Percentiles rank a stretch among this genome's conserved stretches.
Evolutionary conservation across 2,329 filamentous ascomycete species (phyloP).

Genomic region (Ambrosiella xylebori): DNA sequence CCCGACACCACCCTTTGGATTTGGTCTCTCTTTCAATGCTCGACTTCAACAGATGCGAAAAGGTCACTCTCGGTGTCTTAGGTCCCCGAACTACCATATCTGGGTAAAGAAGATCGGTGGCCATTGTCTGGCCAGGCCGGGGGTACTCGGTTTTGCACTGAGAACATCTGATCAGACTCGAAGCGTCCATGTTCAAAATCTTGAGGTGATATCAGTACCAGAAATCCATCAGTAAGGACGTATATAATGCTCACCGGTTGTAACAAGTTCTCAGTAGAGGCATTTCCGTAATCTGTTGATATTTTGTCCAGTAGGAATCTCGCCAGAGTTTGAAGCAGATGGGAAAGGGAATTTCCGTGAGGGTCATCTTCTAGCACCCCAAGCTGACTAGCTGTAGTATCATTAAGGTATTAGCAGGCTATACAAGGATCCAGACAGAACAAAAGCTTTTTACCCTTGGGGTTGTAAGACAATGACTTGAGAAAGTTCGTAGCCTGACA

Average conservation of each 20-base stretch:
- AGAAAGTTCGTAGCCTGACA: conserved; percentile 93
- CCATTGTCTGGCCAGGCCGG: conserved; percentile 58
- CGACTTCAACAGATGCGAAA: conserved; percentile 81
- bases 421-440: neutral
- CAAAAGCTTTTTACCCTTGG: conserved; percentile 38
- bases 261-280: conserved; percentile 44
- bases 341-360: conserved; percentile 48
- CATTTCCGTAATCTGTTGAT: conserved; percentile 50
- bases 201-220: conserved; percentile 15
- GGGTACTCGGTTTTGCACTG: conserved; percentile 78
- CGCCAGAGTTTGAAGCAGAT: conserved; percentile 64
- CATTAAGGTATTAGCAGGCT: neutral
- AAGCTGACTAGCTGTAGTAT: conserved; percentile 34
- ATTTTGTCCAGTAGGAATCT: conserved; percentile 75
- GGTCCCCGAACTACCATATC: conserved; percentile 22
- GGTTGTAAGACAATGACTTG: conserved; percentile 70
- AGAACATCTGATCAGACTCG: conserved; percentile 63
- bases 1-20: conserved; percentile 81
- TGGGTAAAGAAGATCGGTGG: conserved; percentile 77
- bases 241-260: conserved; percentile 39
- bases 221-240: neutral
- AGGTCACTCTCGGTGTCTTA: conserved; percentile 43
- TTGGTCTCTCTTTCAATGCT: conserved; percentile 82
- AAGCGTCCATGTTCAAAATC: conserved; percentile 51
- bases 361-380: conserved; percentile 74